A percentile compares a stretch with the other conserved stretches of the same genome.
These are phyloP conservation scores for Didymellaceae sp. DNA, from an alignment of 2,329 filamentous ascomycete species.

Conservation along the genomic window DNA sequence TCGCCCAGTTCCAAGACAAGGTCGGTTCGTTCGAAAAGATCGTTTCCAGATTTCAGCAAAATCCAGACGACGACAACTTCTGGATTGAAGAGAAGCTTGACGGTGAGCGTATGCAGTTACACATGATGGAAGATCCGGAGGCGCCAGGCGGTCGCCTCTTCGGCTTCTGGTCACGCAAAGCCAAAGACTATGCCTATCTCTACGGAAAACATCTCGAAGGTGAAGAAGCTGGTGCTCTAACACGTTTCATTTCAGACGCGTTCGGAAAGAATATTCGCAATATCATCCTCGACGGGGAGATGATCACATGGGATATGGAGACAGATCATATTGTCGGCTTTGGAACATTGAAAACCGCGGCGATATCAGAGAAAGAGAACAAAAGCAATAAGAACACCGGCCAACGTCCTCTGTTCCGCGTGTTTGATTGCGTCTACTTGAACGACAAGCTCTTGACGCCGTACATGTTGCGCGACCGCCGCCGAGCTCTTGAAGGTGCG, in stretches of 20 bases:
- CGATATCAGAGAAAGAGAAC: slow-evolving; percentile 78
- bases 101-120: slow-evolving; percentile 95
- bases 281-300: slow-evolving; percentile 93
- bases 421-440: slow-evolving; percentile 91
- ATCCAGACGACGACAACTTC: slow-evolving; percentile 76
- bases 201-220: slow-evolving; percentile 82
- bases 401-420: slow-evolving; percentile 77
- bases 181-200: slow-evolving; percentile 93
- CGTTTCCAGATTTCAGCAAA: slow-evolving; percentile 70
- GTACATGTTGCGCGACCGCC: slow-evolving; percentile 83
- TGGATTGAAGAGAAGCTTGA: slow-evolving; percentile 99
- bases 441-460: slow-evolving; percentile 81
- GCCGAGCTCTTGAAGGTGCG: slow-evolving; percentile 74
- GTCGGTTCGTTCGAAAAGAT: slow-evolving; percentile 74
- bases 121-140: slow-evolving; percentile 77
- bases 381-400: slow-evolving; percentile 63
- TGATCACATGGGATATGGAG: slow-evolving; percentile 96
- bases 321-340: slow-evolving; percentile 86
- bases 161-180: slow-evolving; percentile 92
- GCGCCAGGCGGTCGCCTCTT: slow-evolving; percentile 76
- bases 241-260: slow-evolving; percentile 76
- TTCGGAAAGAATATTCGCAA: slow-evolving; percentile 81
- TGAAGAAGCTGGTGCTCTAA: slow-evolving; percentile 73
- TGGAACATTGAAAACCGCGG: slow-evolving; percentile 91
- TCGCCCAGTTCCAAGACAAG: slow-evolving; percentile 89